Conservation (phyloP, 2,329 filamentous ascomycete species). For the Coleophoma cylindrospora region DNA sequence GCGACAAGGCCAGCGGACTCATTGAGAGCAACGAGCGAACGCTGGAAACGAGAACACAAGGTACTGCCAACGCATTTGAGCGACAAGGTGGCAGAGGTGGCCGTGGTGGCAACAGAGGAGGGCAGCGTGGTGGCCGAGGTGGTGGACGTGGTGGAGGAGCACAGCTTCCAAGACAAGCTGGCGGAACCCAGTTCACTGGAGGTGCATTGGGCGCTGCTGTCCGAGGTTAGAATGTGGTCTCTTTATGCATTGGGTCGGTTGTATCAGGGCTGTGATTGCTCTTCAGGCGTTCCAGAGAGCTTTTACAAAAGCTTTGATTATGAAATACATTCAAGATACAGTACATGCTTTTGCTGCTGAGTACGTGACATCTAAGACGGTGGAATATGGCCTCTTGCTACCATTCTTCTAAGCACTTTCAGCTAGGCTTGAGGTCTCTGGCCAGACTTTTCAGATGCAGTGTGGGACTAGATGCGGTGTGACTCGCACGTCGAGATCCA, state of each 20-base stretch:
- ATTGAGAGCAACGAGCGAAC: conserved; percentile 98
- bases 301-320: conserved; percentile 21
- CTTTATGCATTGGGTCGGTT: conserved; percentile 26
- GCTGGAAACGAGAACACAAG: conserved; percentile 93
- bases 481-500: no score
- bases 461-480: no score
- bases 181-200: conserved; percentile 76
- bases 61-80: conserved; percentile 92
- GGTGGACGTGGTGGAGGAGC: conserved; percentile 53
- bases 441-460: no score
- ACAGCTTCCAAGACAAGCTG: conserved; percentile 59
- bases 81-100: conserved; percentile 76
- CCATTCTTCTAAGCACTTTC: no score
- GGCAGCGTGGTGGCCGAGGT: conserved; percentile 54
- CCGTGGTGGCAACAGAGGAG: conserved; percentile 62
- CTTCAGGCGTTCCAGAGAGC: conserved; percentile 26
- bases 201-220: conserved; percentile 70
- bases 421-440: no score
- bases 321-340: background rate
- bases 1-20: conserved; percentile 91
- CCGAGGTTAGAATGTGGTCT: conserved; percentile 41
- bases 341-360: no score
- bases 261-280: conserved; percentile 19
- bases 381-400: no score
- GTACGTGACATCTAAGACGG: no score